Percentiles rank a stretch among this genome's conserved stretches.
Conservation (phyloP, 2,329 filamentous ascomycete species). For the Fusarium lateritium region DNA sequence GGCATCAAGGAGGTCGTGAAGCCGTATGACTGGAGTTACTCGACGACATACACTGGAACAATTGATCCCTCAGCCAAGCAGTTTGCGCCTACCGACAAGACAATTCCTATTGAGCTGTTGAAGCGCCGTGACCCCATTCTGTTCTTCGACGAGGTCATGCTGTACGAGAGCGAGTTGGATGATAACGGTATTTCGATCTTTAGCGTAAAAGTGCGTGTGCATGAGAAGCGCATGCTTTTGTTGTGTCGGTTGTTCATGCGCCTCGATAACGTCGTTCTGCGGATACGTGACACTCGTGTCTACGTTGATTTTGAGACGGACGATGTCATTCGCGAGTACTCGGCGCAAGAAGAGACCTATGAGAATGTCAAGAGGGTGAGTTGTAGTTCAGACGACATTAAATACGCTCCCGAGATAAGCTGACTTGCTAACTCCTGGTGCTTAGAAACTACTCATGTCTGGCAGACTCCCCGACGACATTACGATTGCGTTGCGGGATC, state of each 20-base stretch:
- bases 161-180: conserved; percentile 97
- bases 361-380: conserved; percentile 80
- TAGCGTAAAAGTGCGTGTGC: conserved; percentile 92
- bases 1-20: conserved; percentile 95
- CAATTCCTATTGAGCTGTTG: conserved; percentile 88
- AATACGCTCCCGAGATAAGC: neutral
- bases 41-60: conserved; percentile 86
- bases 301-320: conserved; percentile 89
- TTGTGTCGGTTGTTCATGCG: conserved; percentile 92
- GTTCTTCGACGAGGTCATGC: conserved; percentile 95
- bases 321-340: conserved; percentile 90
- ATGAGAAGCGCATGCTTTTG: conserved; percentile 89
- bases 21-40: conserved; percentile 99
- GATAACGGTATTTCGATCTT: conserved; percentile 96
- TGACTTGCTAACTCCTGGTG: neutral
- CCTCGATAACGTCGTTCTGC: conserved; percentile 88
- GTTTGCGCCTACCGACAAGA: conserved; percentile 53
- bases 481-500: conserved; percentile 82
- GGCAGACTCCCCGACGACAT: conserved; percentile 77
- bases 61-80: conserved; percentile 56
- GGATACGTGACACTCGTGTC: conserved; percentile 90
- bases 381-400: neutral
- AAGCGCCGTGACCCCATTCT: conserved; percentile 92
- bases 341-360: conserved; percentile 87
- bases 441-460: conserved; percentile 64